Evolutionary conservation across 1,284 basidiomycete genomes (phyloP), one percentile per base, ranked within the genome.

Genomic region (Peniophora sp.): DNA sequence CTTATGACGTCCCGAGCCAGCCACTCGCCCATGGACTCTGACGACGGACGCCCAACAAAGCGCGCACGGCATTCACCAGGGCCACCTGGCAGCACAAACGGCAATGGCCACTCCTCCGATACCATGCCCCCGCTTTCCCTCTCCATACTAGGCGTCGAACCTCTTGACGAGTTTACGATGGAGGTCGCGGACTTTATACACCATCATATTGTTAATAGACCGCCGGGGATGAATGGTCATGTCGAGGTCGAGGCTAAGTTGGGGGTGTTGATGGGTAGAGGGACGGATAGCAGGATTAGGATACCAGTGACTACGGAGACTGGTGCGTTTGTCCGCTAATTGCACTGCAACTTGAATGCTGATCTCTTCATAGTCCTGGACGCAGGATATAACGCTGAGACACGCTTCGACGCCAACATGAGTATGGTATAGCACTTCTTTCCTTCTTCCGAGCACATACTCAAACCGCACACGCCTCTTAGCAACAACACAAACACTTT

Each of bases 171-270:
- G 64, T 95, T 98, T 64, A 92, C 94, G 54, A 81, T 80, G 61
- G 86, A 91, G 59, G 78, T 99, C 45, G 94, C 91, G 22, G 92
- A 97, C 66, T 99, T 93, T 69, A 74, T 98, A 22, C 79, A 89
- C 66, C 80, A 82, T 59, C 80, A 75, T 69, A 80, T 89, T 56
- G 62, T 64, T 53, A 79, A 70, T 12, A 73, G 75, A 19, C 75
- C 79, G 2, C 57, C 60, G 25, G 73, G 80, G 55, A 57, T 71
- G 49, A 53, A 51, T 1, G 68, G 73, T 6, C 56, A 68, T 25
- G 73, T 86, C 5, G 82, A 97, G 75, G 89, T 98, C 19, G 96
- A 98, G 70, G 93, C 93, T 16, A 98, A 97, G 73, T 75, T 99
- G 47, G 96, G 96, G 1, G 64, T 90, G 12, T 65, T 98, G 61